Evolutionary conservation across 116 monocot genomes (phyloP).

Genomic region (Papilionanthe hybrid): DNA sequence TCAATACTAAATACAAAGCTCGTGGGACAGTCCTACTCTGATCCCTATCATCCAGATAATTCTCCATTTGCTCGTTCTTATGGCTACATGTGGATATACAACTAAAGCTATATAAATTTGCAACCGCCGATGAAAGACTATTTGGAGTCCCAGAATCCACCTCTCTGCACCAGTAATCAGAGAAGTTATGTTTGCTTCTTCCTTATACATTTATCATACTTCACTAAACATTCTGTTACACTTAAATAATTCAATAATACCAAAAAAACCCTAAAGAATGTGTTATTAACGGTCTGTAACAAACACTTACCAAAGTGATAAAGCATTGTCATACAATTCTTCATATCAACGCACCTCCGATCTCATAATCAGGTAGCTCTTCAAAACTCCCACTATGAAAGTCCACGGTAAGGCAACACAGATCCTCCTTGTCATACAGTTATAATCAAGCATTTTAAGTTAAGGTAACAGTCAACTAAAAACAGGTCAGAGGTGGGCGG

Average conservation of each 20-base stretch:
- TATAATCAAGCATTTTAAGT: background rate
- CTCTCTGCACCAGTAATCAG: too few relatives aligned
- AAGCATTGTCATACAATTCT: background rate
- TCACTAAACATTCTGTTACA: background rate
- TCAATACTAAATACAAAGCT: too few relatives aligned
- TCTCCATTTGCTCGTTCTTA: too few relatives aligned
- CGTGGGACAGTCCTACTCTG: too few relatives aligned
- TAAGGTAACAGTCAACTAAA: background rate
- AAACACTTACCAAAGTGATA: background rate
- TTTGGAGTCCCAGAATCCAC: too few relatives aligned
- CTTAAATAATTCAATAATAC: background rate
- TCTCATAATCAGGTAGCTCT: background rate
- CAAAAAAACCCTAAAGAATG: background rate
- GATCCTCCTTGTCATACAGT: background rate
- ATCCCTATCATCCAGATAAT: too few relatives aligned
- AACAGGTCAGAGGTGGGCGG: background rate
- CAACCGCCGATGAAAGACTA: too few relatives aligned
- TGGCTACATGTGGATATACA: too few relatives aligned
- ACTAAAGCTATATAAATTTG: too few relatives aligned
- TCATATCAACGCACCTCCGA: background rate
- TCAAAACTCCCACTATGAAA: background rate
- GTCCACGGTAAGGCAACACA: background rate
- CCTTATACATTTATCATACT: too few relatives aligned
- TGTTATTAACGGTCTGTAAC: background rate
- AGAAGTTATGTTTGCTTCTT: too few relatives aligned